These are phyloP conservation scores for Fusarium temperatum DNA, from an alignment of 2,329 filamentous ascomycete genomes.

Conservation along the genomic window DNA sequence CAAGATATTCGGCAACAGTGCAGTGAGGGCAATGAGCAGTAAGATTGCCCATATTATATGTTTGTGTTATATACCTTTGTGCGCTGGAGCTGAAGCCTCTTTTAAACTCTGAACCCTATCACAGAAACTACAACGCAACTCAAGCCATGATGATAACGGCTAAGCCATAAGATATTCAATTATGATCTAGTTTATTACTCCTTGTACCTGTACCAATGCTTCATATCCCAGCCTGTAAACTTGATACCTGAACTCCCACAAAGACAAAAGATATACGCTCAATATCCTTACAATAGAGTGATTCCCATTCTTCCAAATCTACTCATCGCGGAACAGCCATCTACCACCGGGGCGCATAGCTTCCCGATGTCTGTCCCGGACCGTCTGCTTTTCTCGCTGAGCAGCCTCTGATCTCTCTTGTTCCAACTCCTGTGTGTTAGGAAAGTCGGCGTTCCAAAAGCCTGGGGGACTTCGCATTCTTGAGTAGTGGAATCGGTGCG, in stretches of 20 bases:
- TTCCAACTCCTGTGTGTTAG: constrained; percentile 81
- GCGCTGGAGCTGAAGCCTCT: neutral
- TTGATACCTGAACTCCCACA: neutral
- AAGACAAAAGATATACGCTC: neutral
- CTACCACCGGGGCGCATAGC: constrained; percentile 79
- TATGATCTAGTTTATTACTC: neutral
- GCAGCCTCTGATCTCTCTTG: constrained; percentile 71
- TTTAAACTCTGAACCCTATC: neutral
- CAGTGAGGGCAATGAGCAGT: neutral
- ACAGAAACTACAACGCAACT: neutral
- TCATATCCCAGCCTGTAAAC: neutral
- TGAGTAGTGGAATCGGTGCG: constrained; percentile 78
- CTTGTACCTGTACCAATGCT: neutral
- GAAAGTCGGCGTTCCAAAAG: constrained; percentile 92
- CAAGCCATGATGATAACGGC: neutral
- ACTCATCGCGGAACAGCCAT: constrained; percentile 88
- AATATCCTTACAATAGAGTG: neutral
- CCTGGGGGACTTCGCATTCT: constrained; percentile 80
- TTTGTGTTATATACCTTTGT: neutral
- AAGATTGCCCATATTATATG: neutral
- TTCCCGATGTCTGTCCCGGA: constrained; percentile 81
- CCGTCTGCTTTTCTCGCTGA: constrained; percentile 68
- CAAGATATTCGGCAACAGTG: neutral
- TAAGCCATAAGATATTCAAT: neutral
- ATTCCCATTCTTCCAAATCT: constrained; percentile 4